Base-by-base conservation (phyloP, 352 stramenopile genomes). In the Elongisporangium prolatum region DNA sequence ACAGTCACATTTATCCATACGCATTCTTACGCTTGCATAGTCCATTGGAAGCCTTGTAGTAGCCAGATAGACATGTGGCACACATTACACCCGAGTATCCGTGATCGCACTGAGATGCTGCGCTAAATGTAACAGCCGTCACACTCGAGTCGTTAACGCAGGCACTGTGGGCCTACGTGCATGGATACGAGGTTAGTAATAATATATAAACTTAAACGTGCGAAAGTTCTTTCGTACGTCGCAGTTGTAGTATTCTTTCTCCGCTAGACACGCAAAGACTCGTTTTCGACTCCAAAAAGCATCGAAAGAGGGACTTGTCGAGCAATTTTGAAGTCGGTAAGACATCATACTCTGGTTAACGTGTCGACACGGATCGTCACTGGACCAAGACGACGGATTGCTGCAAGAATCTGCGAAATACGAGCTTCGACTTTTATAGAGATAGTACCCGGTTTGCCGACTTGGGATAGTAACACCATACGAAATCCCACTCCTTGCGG, bases 11-110 rank as follows among this genome's bases (percentile, higher is more conserved):
- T 44, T 34, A 17, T 20, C 17, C 57, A 54, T 10, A 21, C 17
- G 13, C 11, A 49, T n/a, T 75, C 71, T 57, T 69, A 84, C 75
- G 65, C 21, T 73, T 85, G 71, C 80, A 89, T 13, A 65, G 69
- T 13, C 80, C 77, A 54, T 74, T 86, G 1, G 80, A 75, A 16
- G 73, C 67, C 56, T 85, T 88, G 64, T 89, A 89, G 54, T 70
- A 89, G 1, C 57, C 63, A 11, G 61, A 54, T 6, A 53, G 9
- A 28, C 80, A 89, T 1, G 64, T 77, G 2, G 80, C 65, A 34
- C 80, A 88, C 44, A 80, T 80, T 3, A 86, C 60, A 4, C 71
- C 77, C 1, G 52, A 52, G 44, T 89, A 88, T 0, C 80, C 80
- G n/a, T 38, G 18, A 11, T 77, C 62, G 25, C 80, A 88, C 22